Base-by-base conservation (phyloP, 2,329 filamentous ascomycete genomes). In the Stemphylium vesicarium region DNA sequence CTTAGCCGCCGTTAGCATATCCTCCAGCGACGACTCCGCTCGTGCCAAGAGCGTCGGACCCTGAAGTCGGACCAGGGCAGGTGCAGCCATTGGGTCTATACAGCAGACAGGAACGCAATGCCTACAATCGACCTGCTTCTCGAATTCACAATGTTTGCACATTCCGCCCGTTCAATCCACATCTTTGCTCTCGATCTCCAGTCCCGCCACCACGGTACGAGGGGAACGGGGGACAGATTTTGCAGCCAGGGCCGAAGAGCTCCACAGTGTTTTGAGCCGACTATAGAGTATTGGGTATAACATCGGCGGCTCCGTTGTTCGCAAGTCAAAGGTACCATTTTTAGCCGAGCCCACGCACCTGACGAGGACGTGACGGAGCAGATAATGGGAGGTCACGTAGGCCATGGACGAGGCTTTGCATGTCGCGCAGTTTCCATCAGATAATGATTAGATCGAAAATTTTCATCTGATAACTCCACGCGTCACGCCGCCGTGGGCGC, bases 391-490 rank as follows among this genome's bases (percentile, higher is more conserved):
- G 38, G 38, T 53, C 32, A 41, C 18, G 6, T 41, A 29, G 26
- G 26, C 24, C 39, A 41, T 37, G 22, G 46, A 24, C 38, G 47
- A 40, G 38, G 40, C 51, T 48, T 48, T 45, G 50, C 43, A 39
- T 31, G 50, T 51, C 20, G 26, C 47, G 24, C 13, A 11, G 50
- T 65, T 64, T 61, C 43, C 55, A 68, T 66, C 65, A 60, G 65
- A 68, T 68, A 63, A 67, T 60, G 59, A 67, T 67, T 63, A 64
- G 64, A 66, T 66, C 43, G 56, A 65, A 63, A 61, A 55, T 61
- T 66, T 62, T 56, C 63, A 68, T 68, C 65, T 66, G 65, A 66
- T 68, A 65, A 66, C 54, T n/a, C 29, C 35, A 20, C 40, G 37
- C 38, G 26, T 22, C 47, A 40, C 45, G 50, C 51, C 49, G 59